A percentile compares a stretch with the other conserved stretches of the same genome.
phyloP scores from a whole-genome alignment of 441 rosid species.

The Brassica hybrid region DNA sequence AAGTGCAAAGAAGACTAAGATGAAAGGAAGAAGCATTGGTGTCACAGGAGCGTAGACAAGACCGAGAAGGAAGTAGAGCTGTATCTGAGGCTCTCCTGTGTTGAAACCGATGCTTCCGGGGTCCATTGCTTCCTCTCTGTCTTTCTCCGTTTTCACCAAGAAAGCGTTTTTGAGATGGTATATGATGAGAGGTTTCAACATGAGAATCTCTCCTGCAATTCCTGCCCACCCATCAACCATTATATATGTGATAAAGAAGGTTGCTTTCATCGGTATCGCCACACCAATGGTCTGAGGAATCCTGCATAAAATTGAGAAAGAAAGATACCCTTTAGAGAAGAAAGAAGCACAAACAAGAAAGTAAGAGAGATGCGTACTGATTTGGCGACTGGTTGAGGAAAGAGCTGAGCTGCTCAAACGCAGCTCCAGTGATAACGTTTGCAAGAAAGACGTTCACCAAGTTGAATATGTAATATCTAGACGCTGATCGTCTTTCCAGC shows the following conservation, averaged over 20 bases:
- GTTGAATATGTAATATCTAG: constrained; percentile 83
- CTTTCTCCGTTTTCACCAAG: constrained; percentile 97
- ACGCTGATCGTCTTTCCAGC: constrained; percentile 88
- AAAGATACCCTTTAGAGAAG: constrained; percentile 17
- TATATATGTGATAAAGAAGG: constrained; percentile 92
- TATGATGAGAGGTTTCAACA: constrained; percentile 79
- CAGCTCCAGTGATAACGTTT: constrained; percentile 74
- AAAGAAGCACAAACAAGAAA: not conserved
- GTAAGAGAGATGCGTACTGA: constrained; percentile 51
- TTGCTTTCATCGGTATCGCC: constrained; percentile 91
- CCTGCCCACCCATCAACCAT: constrained; percentile 99
- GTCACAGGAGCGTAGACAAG: constrained; percentile 90
- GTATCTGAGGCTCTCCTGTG: constrained; percentile 92
- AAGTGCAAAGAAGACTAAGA: constrained; percentile 76
- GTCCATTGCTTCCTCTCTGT: constrained; percentile 94
- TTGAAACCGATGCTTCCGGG: constrained; percentile 92
- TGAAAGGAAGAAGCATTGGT: constrained; percentile 87
- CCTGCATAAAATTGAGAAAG: constrained; percentile 44
- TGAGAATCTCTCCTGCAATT: constrained; percentile 85
- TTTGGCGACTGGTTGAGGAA: constrained; percentile 69
- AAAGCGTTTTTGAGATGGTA: constrained; percentile 88
- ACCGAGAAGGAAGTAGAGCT: constrained; percentile 88
- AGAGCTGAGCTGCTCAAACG: constrained; percentile 80
- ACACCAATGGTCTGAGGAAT: constrained; percentile 83
- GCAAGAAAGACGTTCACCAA: constrained; percentile 84